Base-by-base conservation (phyloP, 306 rosid genomes). In the Pachyrhizus erosus region DNA sequence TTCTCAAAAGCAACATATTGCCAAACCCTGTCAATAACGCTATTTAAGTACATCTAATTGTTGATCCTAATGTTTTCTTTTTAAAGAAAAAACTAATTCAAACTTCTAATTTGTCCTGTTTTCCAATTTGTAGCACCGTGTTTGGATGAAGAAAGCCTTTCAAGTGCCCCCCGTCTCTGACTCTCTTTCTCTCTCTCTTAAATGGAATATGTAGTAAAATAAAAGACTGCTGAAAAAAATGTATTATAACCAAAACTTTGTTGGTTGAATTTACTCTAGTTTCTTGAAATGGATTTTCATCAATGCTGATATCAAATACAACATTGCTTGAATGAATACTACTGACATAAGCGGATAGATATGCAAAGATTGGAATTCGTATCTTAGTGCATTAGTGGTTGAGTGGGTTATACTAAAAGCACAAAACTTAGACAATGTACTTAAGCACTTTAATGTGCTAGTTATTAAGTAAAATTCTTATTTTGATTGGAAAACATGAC, bases 11-110 rank as follows among this genome's bases (percentile, higher is more conserved):
- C 82, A 73, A 85, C 84, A 70, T 75, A 61, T 77, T 39, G 79
- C 24, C 51, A 75, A 46, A 74, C 80, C 70, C 81, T 70, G 77
- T 78, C 65, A 74, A 78, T 75, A 79, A 78, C 88, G 7, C 24
- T 27, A 82, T 51, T 78, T 65, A 51, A 88, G 69, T 79, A 83
- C 82, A 86, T 79, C 83, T 54, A 24, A 79, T 62, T 85, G 62
- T 75, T 66, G 48, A 55, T 79, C 88, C 80, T 75, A 40, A 72
- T 79, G 45, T 73, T 21, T 45, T 17, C 49, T 11, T 45, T 43
- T 51, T 33, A 9, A 12, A 7, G 15, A 61, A 64, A 33, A 34
- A 29, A 9, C 73, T 77, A 45, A 74, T 76, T 80, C 60, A 13
- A 78, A 49, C 29, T 78, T 70, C 79, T 76, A 71, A 76, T 79